Evolutionary conservation across 371 early-diverging fungal genomes (phyloP).

Genomic region (Mucor sp.): DNA sequence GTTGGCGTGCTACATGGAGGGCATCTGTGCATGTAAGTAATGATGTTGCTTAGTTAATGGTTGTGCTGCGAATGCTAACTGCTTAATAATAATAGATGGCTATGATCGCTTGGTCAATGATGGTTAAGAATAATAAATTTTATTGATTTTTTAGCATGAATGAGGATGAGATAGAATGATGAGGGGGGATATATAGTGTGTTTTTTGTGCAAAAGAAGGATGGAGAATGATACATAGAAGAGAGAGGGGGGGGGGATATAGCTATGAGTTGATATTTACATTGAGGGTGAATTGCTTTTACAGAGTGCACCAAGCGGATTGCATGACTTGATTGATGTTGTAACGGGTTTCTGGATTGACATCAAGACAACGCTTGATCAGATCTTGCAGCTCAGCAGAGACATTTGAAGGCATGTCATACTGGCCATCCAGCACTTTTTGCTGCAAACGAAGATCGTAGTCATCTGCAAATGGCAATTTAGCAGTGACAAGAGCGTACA

Average conservation of each 20-base stretch:
- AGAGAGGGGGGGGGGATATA: background rate
- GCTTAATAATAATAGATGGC: constrained; percentile 29
- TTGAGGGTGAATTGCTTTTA: background rate
- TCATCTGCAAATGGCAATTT: constrained; percentile 74
- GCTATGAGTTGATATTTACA: background rate
- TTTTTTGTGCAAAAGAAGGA: background rate
- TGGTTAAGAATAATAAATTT: constrained; percentile 8
- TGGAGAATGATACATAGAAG: constrained; percentile 1
- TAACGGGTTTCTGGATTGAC: constrained; percentile 17
- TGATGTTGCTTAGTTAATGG: background rate
- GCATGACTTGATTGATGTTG: constrained; percentile 20
- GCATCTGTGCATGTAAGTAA: constrained; percentile 55
- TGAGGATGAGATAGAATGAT: background rate
- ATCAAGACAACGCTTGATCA: constrained; percentile 22
- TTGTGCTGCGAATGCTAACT: background rate
- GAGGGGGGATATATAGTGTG: background rate
- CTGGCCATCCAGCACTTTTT: constrained; percentile 55
- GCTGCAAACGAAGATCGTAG: constrained; percentile 70
- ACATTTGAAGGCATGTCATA: constrained; percentile 39
- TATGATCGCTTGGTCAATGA: constrained; percentile 43
- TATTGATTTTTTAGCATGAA: background rate
- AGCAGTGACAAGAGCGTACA: constrained; percentile 72
- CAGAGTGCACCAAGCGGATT: constrained; percentile 23
- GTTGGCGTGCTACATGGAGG: constrained; percentile 78
- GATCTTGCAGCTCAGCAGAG: constrained; percentile 14